Base-by-base conservation (phyloP, 2,329 filamentous ascomycete species). In the Fusarium luffae region DNA sequence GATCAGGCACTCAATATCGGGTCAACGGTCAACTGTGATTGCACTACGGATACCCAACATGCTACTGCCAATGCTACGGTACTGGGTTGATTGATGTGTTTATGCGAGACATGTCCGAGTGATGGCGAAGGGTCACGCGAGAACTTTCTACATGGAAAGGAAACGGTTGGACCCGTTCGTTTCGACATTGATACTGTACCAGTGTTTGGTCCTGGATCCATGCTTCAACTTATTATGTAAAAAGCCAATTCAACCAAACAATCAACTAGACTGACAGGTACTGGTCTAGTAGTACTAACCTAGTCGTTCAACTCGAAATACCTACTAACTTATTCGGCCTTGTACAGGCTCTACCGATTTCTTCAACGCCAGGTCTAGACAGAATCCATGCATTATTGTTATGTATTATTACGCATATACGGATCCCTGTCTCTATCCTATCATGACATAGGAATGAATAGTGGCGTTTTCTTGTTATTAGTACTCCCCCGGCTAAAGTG, bases 381-480 rank as follows among this genome's bases (percentile, higher is more conserved):
- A 46, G 19, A 42, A 54, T 25, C 44, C 40, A 28, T n/a, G 41
- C 16, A 51, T 19, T 8, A 10, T 34, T 5, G 18, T 34, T 18
- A 28, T 11, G 27, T 28, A 34, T 34, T n/a, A 14, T 68, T 30
- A 21, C 52, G 52, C 43, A 44, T 49, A 65, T 54, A 61, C n/a
- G 32, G 42, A 46, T 56, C 66, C 65, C 40, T 56, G 50, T 54
- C 46, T 61, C 21, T 41, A 25, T 42, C 52, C 54, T 37, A 41
- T n/a, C n/a, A n/a, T n/a, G n/a, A n/a, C n/a, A n/a, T n/a, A n/a
- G n/a, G n/a, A n/a, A n/a, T 34, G 30, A 18, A 18, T 48, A 44
- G 51, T 59, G 44, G 27, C 37, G 28, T 34, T 54, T 40, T 54
- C n/a, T 51, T 28, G 28, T 46, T 42, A 30, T 30, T 6, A 12